Base-by-base conservation (phyloP, 2,329 filamentous ascomycete genomes). In the Rhinocladiella similis region DNA sequence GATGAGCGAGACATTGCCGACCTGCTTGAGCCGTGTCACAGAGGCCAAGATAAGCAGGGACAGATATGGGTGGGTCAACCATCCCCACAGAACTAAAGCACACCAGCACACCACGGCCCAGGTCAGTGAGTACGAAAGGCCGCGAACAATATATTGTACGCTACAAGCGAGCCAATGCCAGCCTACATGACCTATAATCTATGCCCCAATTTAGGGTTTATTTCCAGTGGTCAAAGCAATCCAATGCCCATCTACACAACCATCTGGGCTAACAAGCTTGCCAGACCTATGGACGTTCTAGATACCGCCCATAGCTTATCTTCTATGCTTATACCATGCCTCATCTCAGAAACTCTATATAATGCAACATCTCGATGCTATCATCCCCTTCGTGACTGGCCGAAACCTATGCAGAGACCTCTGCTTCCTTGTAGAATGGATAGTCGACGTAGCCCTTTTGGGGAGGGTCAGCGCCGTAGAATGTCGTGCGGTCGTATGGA, bases 351-450 rank as follows among this genome's bases (percentile, higher is more conserved):
- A 16, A 20, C 20, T 16, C 19, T 46, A 46, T 9, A 20, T 27
- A 46, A 16, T n/a, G 20, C 5, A 46, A 46, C 19, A 16, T 7
- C 20, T 16, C 7, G 14, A 22, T 46, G 19, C 2, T 6, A 5
- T 27, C 19, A 2, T 14, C n/a, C n/a, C 20, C 22, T 25, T 14
- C 4, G 19, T 25, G 14, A 16, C n/a, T n/a, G 6, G 25, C 29
- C 9, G 7, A 46, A 46, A 19, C 18, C 25, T 39, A 56, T 27
- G 53, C 53, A 14, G 47, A 27, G 16, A 29, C 25, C 22, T 46
- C 42, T 18, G 16, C 43, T 14, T 45, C 14, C n/a, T 62, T 41
- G 52, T 69, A 72, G 46, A 72, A 71, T 1, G 72, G 64, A 43
- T 60, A 60, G 50, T 60, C 57, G 12, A 48, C 42, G 27, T 60